A percentile compares a stretch with the other conserved stretches of the same genome.
phyloP scores from a whole-genome alignment of 352 stramenopile genomes.

The Pythium coloratum region DNA sequence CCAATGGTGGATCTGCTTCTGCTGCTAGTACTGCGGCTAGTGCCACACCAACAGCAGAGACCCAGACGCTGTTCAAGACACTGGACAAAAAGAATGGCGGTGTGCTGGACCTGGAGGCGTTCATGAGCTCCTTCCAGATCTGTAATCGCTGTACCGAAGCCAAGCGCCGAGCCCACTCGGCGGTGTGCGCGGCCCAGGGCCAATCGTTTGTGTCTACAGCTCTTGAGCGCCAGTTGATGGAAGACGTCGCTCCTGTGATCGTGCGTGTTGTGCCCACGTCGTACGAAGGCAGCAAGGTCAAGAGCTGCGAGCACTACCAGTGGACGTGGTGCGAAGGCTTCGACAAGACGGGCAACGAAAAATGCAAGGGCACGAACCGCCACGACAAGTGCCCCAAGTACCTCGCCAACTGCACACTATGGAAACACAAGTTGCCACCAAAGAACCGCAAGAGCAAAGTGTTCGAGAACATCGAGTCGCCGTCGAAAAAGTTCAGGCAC shows the following conservation, averaged over 20 bases:
- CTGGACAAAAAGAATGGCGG: constrained; percentile 50
- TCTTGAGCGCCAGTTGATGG: constrained; percentile 69
- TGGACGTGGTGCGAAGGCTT: constrained; percentile 88
- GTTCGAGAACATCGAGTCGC: constrained; percentile 74
- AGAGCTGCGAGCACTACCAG: constrained; percentile 84
- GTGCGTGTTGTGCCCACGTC: constrained; percentile 67
- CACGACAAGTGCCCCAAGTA: constrained; percentile 89
- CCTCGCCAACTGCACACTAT: constrained; percentile 82
- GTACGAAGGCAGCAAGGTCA: constrained; percentile 80
- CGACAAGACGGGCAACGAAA: constrained; percentile 82
- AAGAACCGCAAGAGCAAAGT: constrained; percentile 82
- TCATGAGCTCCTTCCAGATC: constrained; percentile 87
- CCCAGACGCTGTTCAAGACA: constrained; percentile 53
- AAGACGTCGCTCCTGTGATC: constrained; percentile 74
- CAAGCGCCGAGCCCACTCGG: constrained; percentile 66
- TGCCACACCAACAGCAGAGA: constrained; percentile 25
- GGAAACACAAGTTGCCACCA: constrained; percentile 84
- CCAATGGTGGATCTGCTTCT: not conserved
- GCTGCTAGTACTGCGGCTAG: constrained; percentile 14
- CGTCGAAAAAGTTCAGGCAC: constrained; percentile 82
- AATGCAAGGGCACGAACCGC: constrained; percentile 81
- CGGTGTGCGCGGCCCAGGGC: constrained; percentile 52
- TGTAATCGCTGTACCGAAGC: constrained; percentile 83
- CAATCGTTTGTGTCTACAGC: constrained; percentile 46
- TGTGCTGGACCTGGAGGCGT: constrained; percentile 61